These are phyloP conservation scores for Ophiostoma australiae DNA, from an alignment of 2,329 filamentous ascomycete species.

Conservation along the genomic window DNA sequence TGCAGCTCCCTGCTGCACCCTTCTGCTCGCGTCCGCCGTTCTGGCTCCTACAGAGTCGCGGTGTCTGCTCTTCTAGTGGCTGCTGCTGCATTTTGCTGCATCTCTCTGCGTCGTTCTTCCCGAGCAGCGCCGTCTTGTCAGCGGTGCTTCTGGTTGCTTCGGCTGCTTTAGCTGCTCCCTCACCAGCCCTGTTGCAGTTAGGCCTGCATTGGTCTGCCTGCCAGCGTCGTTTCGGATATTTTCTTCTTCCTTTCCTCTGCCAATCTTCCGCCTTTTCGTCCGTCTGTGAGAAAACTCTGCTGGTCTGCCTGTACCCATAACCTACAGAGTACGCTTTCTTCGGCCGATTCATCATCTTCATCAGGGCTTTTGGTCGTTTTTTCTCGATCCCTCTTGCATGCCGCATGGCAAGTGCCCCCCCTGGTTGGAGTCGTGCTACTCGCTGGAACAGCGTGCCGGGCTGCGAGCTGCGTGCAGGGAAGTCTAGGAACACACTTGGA, in stretches of 20 bases:
- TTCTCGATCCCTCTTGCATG: slow-evolving; percentile 9
- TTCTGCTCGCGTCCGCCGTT: slow-evolving; percentile 2
- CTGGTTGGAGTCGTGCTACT: background rate
- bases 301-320: background rate
- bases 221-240: slow-evolving; percentile 2
- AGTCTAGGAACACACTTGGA: background rate
- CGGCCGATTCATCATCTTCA: background rate
- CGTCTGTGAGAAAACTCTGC: background rate
- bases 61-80: background rate
- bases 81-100: background rate
- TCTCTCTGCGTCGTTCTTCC: background rate
- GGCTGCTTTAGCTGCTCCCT: background rate
- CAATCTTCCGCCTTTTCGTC: background rate
- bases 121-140: background rate
- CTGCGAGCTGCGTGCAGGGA: background rate
- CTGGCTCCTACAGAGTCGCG: background rate
- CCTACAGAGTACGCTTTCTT: background rate
- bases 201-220: background rate
- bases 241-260: background rate
- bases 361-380: background rate
- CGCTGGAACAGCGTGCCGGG: slow-evolving; percentile 5
- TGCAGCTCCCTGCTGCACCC: background rate
- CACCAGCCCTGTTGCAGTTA: slow-evolving; percentile 5
- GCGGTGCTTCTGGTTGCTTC: background rate
- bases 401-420: background rate